Evolutionary conservation across 805 yeast genomes (phyloP).

Genomic region (Candida koratica): DNA sequence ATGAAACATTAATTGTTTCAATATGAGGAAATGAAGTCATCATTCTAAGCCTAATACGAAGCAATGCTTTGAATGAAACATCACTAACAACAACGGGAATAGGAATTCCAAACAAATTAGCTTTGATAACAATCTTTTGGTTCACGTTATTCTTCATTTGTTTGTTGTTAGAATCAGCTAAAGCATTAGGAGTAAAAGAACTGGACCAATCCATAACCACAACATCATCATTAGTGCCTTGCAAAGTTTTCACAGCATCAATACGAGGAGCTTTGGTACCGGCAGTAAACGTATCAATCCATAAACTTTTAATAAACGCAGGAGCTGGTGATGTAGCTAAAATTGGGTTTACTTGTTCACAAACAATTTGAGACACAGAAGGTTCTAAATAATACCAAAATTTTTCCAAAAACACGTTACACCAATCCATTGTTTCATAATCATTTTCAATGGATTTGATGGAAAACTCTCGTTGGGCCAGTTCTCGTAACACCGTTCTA

Average conservation of each 20-base stretch:
- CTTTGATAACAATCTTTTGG: constrained; percentile 73
- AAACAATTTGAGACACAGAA: constrained; percentile 75
- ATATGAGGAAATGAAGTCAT: constrained; percentile 90
- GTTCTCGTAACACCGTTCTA: constrained; percentile 69
- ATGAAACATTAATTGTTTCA: constrained; percentile 81
- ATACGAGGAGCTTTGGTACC: constrained; percentile 96
- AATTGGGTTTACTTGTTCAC: constrained; percentile 80
- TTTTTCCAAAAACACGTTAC: constrained; percentile 81
- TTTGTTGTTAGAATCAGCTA: constrained; percentile 78
- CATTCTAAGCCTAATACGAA: constrained; percentile 82
- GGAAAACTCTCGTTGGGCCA: constrained; percentile 81
- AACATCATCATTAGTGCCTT: constrained; percentile 85
- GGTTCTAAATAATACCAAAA: constrained; percentile 94
- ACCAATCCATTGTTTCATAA: constrained; percentile 94
- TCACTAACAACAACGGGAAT: constrained; percentile 79
- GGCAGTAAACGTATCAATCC: constrained; percentile 84
- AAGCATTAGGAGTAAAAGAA: constrained; percentile 88
- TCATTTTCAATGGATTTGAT: constrained; percentile 80
- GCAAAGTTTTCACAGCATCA: constrained; percentile 83
- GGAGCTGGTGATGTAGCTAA: constrained; percentile 78
- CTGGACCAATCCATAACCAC: constrained; percentile 98
- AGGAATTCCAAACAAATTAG: constrained; percentile 75
- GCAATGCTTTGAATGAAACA: constrained; percentile 68
- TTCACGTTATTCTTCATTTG: constrained; percentile 82
- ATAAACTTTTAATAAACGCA: constrained; percentile 72